Base-by-base conservation (phyloP, 1,284 basidiomycete species). In the Puccinia novopanici region DNA sequence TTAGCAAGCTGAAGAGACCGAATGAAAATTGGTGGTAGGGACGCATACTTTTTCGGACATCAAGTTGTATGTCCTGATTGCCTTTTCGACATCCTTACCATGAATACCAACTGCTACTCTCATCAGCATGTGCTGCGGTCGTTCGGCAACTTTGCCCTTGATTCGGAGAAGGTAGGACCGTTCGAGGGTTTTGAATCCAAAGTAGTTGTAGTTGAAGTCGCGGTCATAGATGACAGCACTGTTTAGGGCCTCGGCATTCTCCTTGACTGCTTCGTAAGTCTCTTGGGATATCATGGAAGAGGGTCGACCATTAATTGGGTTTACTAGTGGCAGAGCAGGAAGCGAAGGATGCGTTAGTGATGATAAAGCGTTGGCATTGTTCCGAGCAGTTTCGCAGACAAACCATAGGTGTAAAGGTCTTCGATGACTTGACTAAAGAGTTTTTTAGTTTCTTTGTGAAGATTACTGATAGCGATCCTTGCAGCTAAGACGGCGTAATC, bases 381-480 rank as follows among this genome's bases (percentile, higher is more conserved):
- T 48, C 34, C 9, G 3, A 10, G 9, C 4, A 42, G 40, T 52
- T 52, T 71, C 71, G 40, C 12, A 9, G 0, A 85, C 90, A 30
- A 83, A 94, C 93, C 88, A 88, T 96, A 98, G 78, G 90, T 88
- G 87, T 97, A 95, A 74, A 99, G 88, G 86, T 98, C 95, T 83
- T 91, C 90, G 84, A 99, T 90, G 82, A 98, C 95, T 83, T 92
- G 90, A 19, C 93, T 95, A 86, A 99, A 99, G 84, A 88, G 92
- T 89, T 99, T 99, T 88, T 94, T 96, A 50, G 97, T 99, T 88
- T 99, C 96, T 86, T 99, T 99, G 90, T 99, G 97, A 27, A 99
- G 88, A 87, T 99, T 99, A 82, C 94, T 97, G 85, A 99, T 96
- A 82, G 96, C 96, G 80, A 99, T 98, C 83, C 97, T 93, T 19